Base-by-base conservation (phyloP, 2,329 filamentous ascomycete species). In the Harringtonia aguacate region DNA sequence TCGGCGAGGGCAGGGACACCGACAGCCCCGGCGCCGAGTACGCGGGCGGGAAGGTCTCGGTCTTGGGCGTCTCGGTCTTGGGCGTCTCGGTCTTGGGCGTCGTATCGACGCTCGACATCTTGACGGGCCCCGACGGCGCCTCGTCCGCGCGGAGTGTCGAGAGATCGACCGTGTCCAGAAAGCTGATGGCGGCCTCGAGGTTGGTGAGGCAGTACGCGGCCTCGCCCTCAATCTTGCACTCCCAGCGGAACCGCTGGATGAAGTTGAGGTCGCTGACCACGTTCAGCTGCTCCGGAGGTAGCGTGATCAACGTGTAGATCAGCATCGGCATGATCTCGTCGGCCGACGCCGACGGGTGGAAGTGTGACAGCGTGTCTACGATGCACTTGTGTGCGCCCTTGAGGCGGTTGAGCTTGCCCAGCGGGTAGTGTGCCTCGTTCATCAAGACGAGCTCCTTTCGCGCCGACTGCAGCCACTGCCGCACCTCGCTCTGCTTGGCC, bases 281-380 rank as follows among this genome's bases (percentile, higher is more conserved):
- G 60, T 89, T 86, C 39, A 97, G 81, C 29, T 81, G 77, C 61
- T 92, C 85, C 0, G 89, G 84, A 0, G 87, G 83, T 36, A 89
- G 82, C 3, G 88, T 95, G 58, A 98, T 94, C 48, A 98, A 75
- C 0, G 88, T 86, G 65, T 94, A 98, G 49, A 98, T 98, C 50
- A 98, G 73, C 61, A 94, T 95, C 1, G 92, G 92, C 60, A 98
- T 80, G 44, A 98, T 94, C 63, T 97, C 92, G 58, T 98, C 92
- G 3, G 92, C 92, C 1, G 92, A 97, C 1, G 92, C 95, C 1
- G 89, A 80, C 17, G 76, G 77, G 49, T 80, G 77, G 47, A 81
- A 80, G 53, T 78, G 71, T 4, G 77, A 72, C 39, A 82, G 61
- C 1, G 88, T 89, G 60, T 97, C 90, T 39, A 98, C 92, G 50